Evolutionary conservation across 306 rosid genomes (phyloP).

Genomic region (Abrus precatorius): DNA sequence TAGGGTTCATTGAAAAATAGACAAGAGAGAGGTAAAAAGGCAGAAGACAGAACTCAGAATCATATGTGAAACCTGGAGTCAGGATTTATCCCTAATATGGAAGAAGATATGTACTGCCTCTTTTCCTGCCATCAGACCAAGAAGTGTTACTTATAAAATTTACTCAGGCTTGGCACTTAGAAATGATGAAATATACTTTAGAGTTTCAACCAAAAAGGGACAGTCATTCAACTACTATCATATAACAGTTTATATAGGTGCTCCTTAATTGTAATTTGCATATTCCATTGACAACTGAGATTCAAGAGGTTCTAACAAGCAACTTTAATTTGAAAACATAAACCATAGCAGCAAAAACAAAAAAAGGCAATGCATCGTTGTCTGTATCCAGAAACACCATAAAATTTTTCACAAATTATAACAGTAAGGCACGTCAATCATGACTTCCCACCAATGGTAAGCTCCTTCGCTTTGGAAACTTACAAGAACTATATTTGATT

Average conservation of each 20-base stretch:
- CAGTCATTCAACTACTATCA: not conserved
- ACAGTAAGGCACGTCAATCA: not conserved
- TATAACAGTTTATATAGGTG: not conserved
- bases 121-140: conserved; percentile 45
- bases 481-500: not conserved
- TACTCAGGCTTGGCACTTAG: not conserved
- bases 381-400: not conserved
- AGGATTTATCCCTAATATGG: conserved; percentile 22
- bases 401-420: not conserved
- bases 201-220: not conserved
- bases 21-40: not conserved
- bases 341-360: not conserved
- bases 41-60: conserved; percentile 24
- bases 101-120: conserved; percentile 32
- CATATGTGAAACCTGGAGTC: conserved; percentile 34
- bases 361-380: not conserved
- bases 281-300: not conserved
- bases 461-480: not conserved
- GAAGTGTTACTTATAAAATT: not conserved
- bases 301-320: not conserved
- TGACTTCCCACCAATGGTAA: not conserved
- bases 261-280: not conserved
- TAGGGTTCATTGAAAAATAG: conserved; percentile 43
- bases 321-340: not conserved
- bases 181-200: not conserved